Evolutionary conservation across 225 moss, liverwort and hornwort species (phyloP), one percentile per base, ranked within the genome.

Genomic region (Bryoerythrophyllum caledonicum): DNA sequence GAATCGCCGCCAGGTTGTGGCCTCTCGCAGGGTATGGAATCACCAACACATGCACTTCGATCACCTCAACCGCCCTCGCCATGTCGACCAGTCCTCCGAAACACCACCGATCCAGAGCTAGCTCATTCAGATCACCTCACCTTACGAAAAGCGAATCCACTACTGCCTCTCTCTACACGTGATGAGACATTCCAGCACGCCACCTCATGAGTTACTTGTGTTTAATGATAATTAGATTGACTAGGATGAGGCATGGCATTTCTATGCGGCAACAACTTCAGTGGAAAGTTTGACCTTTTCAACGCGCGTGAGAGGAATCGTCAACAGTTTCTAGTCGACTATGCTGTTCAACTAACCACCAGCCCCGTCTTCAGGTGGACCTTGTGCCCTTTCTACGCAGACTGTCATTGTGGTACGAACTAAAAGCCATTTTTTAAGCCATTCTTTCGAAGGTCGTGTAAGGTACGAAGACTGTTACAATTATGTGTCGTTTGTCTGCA

Each of bases 21-120:
- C 81, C 76, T 23, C 59, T 51, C 28, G 76, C 26, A 11, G 81
- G 81, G 11, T 81, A 81, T 30, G 81, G 71, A 21, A 81, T 32
- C 49, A 76, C 51, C 71, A 72, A n/a, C 23, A 64, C 58, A 37
- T 81, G 81, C 27, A 73, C 30, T 9, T 25, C 74, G 40, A 13
- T 12, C 2, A 7, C 19, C 2, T 27, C 40, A 1, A 7, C 63
- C 1, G 35, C 38, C 37, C 13, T 24, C 37, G 64, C 74, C 74
- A 65, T 74, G 27, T 37, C 37, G 54, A 35, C 37, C 54, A 16
- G 23, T 26, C n/a, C 9, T 61, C 20, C 19, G 20, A 20, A 61
- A 5, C 35, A 37, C 67, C 15, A 34, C 20, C 19, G 8, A 19
- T 30, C 16, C 6, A 16, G 17, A 1, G 34, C 19, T 38, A 2